Evolutionary conservation across 352 stramenopile genomes (phyloP), one percentile per base, ranked within the genome.

Genomic region (Globisporangium yorkense): DNA sequence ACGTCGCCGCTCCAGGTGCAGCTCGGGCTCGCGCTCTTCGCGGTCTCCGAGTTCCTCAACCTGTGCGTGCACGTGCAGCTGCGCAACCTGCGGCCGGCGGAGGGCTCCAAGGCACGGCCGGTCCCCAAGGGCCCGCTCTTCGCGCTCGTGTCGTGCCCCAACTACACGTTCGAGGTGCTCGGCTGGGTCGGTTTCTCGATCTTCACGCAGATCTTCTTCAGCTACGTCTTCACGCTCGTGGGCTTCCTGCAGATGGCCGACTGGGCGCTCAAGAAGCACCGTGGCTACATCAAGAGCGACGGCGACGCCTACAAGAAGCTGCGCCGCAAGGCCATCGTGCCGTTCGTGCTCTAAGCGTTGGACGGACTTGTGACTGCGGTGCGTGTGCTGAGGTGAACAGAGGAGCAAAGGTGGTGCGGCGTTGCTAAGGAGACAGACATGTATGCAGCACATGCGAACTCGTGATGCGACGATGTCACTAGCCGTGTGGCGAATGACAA

Each of bases 151-250:
- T 92, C 85, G 61, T 96, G 85, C 72, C 88, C 88, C 35, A 97
- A 97, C 71, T 97, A 97, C 72, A 92, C 80, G 57, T 95, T 94
- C 60, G 88, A 97, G 59, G 82, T 97, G 59, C 70, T 92, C 24
- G 81, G 83, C 48, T 97, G 88, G 88, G 62, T 95, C n/a, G 81
- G 78, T 49, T 97, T 94, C 69, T 89, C 84, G 46, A 67, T 95
- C 62, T 81, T 93, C 54, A 96, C 86, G 59, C 80, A 94, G 63
- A 80, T 90, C 62, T 79, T 73, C 41, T 86, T 86, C 47, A 81
- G 77, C 62, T 92, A 92, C 67, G 68, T 92, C 16, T 96, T 96
- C 63, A 94, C 86, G 43, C 45, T 94, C 48, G 65, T 88, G 12
- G 88, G 88, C 37, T 94, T 94, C 54, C 45, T 90, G 45, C 88